Evolutionary conservation across 805 yeast species (phyloP).

Genomic region (Pichia paraexigua): DNA sequence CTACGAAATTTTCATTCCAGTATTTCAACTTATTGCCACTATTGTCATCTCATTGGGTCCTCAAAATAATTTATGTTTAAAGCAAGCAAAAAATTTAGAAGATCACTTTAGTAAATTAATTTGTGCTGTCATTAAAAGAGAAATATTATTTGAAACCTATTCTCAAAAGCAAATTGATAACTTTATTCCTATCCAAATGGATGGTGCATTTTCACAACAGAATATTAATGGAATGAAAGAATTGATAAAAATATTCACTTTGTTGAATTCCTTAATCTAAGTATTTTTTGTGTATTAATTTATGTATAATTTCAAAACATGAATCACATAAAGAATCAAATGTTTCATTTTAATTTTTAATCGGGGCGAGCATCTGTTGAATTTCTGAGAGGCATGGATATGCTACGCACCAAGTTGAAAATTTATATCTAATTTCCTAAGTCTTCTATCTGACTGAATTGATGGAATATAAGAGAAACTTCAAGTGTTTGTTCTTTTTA

Average conservation of each 20-base stretch:
- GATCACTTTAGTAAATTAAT: slow-evolving; percentile 45
- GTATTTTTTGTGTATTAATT: background rate
- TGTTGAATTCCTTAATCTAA: slow-evolving; percentile 22
- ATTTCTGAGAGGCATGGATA: no score
- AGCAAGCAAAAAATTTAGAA: slow-evolving; percentile 45
- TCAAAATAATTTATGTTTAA: slow-evolving; percentile 51
- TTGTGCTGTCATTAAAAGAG: slow-evolving; percentile 39
- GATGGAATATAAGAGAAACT: background rate
- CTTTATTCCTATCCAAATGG: background rate
- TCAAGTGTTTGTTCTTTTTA: background rate
- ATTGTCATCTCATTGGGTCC: slow-evolving; percentile 71
- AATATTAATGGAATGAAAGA: slow-evolving; percentile 17
- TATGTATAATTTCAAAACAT: background rate
- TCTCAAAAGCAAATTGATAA: background rate
- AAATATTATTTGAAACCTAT: slow-evolving; percentile 14
- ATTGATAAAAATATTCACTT: slow-evolving; percentile 22
- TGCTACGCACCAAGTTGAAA: no score
- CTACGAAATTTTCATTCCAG: slow-evolving; percentile 63
- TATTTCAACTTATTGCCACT: slow-evolving; percentile 64
- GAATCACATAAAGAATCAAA: no score
- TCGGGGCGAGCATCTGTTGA: no score
- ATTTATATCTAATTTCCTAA: no score
- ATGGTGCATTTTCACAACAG: slow-evolving; percentile 4
- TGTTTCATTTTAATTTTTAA: no score
- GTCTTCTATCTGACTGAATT: no score